Evolutionary conservation across 192 early-diverging fungal genomes (phyloP).

Genomic region (Podila verticillata): DNA sequence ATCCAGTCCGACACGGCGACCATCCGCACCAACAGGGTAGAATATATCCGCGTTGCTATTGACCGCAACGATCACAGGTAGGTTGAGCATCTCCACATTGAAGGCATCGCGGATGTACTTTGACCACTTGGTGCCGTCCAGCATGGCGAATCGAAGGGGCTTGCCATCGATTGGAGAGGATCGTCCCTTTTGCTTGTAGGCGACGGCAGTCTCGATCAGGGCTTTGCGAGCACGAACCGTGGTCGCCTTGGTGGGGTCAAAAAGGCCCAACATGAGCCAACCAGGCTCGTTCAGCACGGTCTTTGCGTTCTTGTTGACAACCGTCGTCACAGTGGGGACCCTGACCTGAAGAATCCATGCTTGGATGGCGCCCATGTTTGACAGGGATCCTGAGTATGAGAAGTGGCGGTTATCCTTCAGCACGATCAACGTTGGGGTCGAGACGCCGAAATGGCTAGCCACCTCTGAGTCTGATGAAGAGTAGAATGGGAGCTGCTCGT

Average conservation of each 20-base stretch:
- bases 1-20: conserved; percentile 25
- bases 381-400: conserved; percentile 24
- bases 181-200: conserved; percentile 34
- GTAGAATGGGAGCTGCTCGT: conserved; percentile 15
- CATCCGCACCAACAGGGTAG: conserved; percentile 31
- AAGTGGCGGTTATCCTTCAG: conserved; percentile 67
- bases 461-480: conserved; percentile 12
- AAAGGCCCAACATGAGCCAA: conserved; percentile 70
- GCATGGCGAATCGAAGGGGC: conserved; percentile 63
- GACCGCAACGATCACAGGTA: conserved; percentile 42
- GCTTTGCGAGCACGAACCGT: conserved; percentile 5
- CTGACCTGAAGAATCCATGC: conserved; percentile 74
- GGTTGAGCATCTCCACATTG: conserved; percentile 28
- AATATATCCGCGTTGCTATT: conserved; percentile 22
- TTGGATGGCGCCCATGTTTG: conserved; percentile 54
- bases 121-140: conserved; percentile 70
- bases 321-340: conserved; percentile 69
- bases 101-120: conserved; percentile 68
- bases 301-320: conserved; percentile 75
- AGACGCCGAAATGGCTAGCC: neutral
- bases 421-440: conserved; percentile 61
- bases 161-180: neutral
- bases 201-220: conserved; percentile 44
- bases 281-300: conserved; percentile 72
- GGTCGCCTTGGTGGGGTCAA: conserved; percentile 56